These are phyloP conservation scores for Diaporthe longicolla DNA, from an alignment of 2,329 filamentous ascomycete genomes.

Conservation along the genomic window DNA sequence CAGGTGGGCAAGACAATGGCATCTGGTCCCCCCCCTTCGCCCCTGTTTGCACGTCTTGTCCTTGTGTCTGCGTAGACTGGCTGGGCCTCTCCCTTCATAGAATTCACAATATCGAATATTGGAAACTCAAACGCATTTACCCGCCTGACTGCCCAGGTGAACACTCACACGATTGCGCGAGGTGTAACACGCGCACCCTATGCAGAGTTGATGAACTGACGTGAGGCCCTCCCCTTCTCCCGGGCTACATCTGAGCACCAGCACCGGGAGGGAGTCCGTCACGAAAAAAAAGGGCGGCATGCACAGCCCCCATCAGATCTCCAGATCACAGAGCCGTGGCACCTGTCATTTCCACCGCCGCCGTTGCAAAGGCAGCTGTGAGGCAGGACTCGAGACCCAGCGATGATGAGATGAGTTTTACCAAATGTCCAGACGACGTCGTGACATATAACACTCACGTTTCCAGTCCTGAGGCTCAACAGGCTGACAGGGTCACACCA, in stretches of 20 bases:
- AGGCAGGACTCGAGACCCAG: not conserved
- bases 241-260: not conserved
- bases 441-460: not conserved
- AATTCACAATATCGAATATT: no score
- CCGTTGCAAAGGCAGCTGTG: not conserved
- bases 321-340: not conserved
- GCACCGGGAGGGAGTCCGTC: not conserved
- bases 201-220: no score
- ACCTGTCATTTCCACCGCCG: not conserved
- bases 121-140: no score
- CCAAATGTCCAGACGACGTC: not conserved
- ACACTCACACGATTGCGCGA: not conserved
- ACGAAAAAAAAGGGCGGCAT: not conserved
- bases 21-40: no score
- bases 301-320: not conserved
- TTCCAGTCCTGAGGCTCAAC: slow-evolving; percentile 6
- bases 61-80: no score
- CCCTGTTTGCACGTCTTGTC: no score
- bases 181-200: not conserved
- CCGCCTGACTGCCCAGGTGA: no score
- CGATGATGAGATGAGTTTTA: slow-evolving; percentile 22
- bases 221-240: not conserved
- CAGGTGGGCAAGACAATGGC: no score
- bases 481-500: no score
- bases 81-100: no score